Percentiles rank a stretch among this genome's conserved stretches.
Evolutionary conservation across 2,329 filamentous ascomycete genomes (phyloP).

Genomic region (Chrysoporthe cubensis): DNA sequence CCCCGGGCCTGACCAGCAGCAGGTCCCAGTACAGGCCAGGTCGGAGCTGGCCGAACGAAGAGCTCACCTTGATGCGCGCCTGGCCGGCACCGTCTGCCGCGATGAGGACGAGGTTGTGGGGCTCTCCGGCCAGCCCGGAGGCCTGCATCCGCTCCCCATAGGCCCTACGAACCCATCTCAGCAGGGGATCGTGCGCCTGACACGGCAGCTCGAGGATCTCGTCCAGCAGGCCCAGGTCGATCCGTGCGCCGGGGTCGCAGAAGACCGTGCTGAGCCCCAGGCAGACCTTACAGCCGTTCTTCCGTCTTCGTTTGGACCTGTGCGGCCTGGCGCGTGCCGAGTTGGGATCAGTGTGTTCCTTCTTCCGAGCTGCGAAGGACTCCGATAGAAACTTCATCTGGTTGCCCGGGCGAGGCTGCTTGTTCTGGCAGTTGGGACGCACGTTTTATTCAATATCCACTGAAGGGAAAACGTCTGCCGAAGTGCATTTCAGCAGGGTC

Average conservation of each 20-base stretch:
- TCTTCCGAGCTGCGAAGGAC: neutral
- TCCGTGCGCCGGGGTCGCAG: neutral
- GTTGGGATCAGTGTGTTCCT: neutral
- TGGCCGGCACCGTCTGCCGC: neutral
- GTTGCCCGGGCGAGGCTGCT: neutral
- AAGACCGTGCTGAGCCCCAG: neutral
- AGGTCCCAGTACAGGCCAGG: neutral
- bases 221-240: slow-evolving; percentile 1
- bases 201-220: neutral
- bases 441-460: too few relatives aligned
- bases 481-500: too few relatives aligned
- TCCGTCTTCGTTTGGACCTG: neutral
- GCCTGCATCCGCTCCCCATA: neutral
- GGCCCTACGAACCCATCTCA: neutral
- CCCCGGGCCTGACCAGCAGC: neutral
- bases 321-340: neutral
- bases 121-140: neutral
- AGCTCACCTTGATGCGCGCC: slow-evolving; percentile 1
- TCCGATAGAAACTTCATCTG: neutral
- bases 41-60: neutral
- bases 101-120: neutral
- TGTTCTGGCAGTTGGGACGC: neutral
- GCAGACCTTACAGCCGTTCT: slow-evolving; percentile 4
- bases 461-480: too few relatives aligned
- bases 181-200: neutral